A percentile compares a stretch with the other conserved stretches of the same genome.
These are phyloP conservation scores for Talaromyces rugulosus DNA, from an alignment of 2,329 filamentous ascomycete species.

Conservation along the genomic window DNA sequence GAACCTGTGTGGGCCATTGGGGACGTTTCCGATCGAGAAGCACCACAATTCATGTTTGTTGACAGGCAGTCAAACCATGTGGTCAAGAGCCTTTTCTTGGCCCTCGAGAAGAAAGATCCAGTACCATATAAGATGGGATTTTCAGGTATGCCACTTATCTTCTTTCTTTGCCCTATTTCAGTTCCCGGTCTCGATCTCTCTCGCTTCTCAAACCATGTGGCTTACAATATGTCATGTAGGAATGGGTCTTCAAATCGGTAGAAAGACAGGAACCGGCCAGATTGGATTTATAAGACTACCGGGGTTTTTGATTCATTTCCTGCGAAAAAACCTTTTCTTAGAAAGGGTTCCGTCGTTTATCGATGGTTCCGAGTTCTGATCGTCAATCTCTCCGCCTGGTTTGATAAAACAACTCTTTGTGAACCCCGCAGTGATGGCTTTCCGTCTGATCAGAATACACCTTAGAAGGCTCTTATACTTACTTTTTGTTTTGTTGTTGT, in stretches of 20 bases:
- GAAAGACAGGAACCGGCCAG: slow-evolving; percentile 8
- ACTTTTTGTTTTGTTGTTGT: background rate
- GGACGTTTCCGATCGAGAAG: slow-evolving; percentile 6
- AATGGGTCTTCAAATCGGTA: slow-evolving; percentile 11
- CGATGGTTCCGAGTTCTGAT: slow-evolving; percentile 8
- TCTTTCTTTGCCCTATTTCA: background rate
- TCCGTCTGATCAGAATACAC: background rate
- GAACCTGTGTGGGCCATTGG: slow-evolving; percentile 11
- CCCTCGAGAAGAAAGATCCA: background rate
- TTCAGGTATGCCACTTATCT: background rate
- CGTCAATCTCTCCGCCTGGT: background rate
- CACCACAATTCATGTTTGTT: background rate
- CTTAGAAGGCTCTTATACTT: background rate
- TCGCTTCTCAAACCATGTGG: background rate
- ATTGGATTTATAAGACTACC: slow-evolving; percentile 1
- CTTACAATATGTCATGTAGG: background rate
- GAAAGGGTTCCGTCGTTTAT: background rate
- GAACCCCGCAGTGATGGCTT: background rate
- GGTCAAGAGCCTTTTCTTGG: slow-evolving; percentile 7
- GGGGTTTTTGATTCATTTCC: background rate
- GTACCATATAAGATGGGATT: slow-evolving; percentile 1
- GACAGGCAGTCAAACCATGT: slow-evolving; percentile 8
- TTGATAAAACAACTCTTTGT: background rate
- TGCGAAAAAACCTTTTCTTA: slow-evolving; percentile 7
- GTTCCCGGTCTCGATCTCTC: background rate